Conservation (phyloP, 441 rosid genomes). For the Populus hybrid region DNA sequence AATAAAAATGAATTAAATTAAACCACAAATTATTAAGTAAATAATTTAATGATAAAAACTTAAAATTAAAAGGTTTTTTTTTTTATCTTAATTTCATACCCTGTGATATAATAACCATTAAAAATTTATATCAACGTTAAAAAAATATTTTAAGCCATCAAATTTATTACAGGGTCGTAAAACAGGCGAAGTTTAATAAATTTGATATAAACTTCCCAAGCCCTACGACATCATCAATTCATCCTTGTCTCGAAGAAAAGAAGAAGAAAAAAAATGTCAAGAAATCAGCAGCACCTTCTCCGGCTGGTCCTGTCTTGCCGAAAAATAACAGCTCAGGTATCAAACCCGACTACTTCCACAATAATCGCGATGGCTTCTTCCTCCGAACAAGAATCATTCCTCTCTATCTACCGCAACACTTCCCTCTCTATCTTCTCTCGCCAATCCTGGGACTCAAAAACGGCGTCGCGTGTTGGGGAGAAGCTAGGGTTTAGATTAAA, state of each 20-base stretch:
- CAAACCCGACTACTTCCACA: constrained; percentile 49
- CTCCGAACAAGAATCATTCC: constrained; percentile 54
- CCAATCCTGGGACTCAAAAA: constrained; percentile 58
- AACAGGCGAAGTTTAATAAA: no score
- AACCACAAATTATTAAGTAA: no score
- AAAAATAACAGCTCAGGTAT: constrained; percentile 73
- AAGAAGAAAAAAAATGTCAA: neutral
- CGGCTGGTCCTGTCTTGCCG: constrained; percentile 72
- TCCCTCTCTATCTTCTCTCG: constrained; percentile 56
- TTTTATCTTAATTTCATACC: no score
- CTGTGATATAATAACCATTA: no score
- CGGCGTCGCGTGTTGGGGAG: constrained; percentile 74
- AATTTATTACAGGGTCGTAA: no score
- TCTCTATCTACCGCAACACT: constrained; percentile 45
- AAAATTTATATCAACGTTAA: no score
- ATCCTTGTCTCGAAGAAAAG: neutral
- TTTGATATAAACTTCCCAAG: neutral
- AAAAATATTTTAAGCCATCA: no score
- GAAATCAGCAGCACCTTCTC: constrained; percentile 45
- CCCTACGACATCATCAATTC: neutral
- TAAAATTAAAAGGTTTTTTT: no score
- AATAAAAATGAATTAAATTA: no score
- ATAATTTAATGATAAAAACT: no score
- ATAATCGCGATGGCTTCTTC: constrained; percentile 88
- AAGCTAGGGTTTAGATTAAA: constrained; percentile 60